Evolutionary conservation across 2,329 filamentous ascomycete genomes (phyloP).

Genomic region (Penicillium corylophilum): DNA sequence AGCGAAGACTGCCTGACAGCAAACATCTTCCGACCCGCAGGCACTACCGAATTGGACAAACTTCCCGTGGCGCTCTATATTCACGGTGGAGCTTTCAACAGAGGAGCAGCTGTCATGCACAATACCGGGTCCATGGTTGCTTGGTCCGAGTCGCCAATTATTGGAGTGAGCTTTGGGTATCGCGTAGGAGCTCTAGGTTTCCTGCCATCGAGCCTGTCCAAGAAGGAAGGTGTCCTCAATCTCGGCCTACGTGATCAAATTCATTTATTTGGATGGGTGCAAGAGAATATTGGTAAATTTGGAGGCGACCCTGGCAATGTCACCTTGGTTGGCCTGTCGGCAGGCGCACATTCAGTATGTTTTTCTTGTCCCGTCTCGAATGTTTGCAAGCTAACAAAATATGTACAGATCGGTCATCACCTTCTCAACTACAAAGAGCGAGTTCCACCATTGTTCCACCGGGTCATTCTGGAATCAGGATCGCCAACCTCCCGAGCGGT

Average conservation of each 20-base stretch:
- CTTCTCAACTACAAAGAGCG: conserved; percentile 52
- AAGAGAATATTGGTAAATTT: conserved; percentile 26
- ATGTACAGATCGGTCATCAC: conserved; percentile 63
- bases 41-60: conserved; percentile 16
- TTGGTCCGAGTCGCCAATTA: conserved; percentile 48
- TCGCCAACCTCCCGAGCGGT: conserved; percentile 49
- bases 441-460: conserved; percentile 42
- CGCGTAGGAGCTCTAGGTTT: conserved; percentile 62
- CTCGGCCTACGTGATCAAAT: conserved; percentile 39
- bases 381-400: background rate
- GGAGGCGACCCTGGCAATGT: conserved; percentile 30
- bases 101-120: conserved; percentile 41
- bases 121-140: conserved; percentile 63
- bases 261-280: conserved; percentile 31
- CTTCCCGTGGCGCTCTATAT: conserved; percentile 44
- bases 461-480: conserved; percentile 50
- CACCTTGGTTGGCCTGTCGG: conserved; percentile 41
- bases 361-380: background rate
- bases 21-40: conserved; percentile 41
- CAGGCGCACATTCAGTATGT: conserved; percentile 49
- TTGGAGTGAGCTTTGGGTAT: conserved; percentile 49
- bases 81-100: conserved; percentile 43
- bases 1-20: conserved; percentile 46
- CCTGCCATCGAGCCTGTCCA: conserved; percentile 56
- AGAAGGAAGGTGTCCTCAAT: conserved; percentile 54